Evolutionary conservation across 768 basidiomycete species (phyloP), one percentile per base, ranked within the genome.

Genomic region (Mycena vulgaris): DNA sequence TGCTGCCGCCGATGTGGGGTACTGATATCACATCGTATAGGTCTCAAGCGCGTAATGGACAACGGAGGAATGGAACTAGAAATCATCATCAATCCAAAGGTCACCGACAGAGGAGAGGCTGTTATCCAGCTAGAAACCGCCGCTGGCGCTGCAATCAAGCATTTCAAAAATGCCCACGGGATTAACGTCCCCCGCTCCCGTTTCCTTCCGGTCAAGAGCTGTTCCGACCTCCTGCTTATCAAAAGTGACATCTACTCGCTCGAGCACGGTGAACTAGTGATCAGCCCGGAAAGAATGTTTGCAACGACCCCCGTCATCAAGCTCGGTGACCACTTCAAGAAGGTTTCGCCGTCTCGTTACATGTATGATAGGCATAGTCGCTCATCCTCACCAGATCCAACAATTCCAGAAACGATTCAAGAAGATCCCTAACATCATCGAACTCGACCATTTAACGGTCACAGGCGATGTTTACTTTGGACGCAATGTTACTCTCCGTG

Each of bases 251-350:
- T 98, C 72, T 98, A 98, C 84, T 93, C 93, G 55, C 86, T 98
- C 56, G 84, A 92, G 80, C 94, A 97, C 78, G 96, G 96, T 23
- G 90, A 92, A 75, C 87, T 97, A 72, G 87, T 95, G 69, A 92
- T 97, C 86, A 95, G 93, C 78, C 89, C 89, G 68, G 86, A 88
- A 45, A 84, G 95, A 73, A 92, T 95, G 90, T 96, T 96, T 76
- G 89, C 87, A 74, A 92, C 89, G n/a, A 91, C 94, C n/a, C 97
- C 96, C 19, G 95, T 97, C 56, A 94, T 98, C 87, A 97, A 98
- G 85, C 90, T 98, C 48, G 96, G 96, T 45, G 95, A 96, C 80
- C 93, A 94, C 79, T 98, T 99, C 90, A 98, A 96, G 88, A 97
- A 95, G 90, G 93, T 94, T 68, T 19, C 8, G 2, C 52, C 48